Percentiles rank a stretch among this genome's conserved stretches.
These are phyloP conservation scores for Macrophomina phaseolina DNA, from an alignment of 2,329 filamentous ascomycete species.

Conservation along the genomic window DNA sequence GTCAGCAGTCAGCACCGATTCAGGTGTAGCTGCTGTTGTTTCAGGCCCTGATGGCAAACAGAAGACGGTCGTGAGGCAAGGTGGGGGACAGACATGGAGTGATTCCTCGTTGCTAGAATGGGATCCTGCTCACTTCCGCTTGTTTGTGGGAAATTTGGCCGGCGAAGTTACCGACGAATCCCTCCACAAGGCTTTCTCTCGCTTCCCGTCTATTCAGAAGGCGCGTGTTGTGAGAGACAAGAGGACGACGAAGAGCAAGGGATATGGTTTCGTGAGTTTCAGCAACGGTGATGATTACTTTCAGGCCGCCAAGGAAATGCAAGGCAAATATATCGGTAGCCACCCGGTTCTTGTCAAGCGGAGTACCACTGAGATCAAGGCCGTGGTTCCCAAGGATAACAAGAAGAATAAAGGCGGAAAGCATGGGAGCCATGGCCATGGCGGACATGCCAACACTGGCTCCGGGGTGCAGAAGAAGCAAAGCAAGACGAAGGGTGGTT, in stretches of 20 bases:
- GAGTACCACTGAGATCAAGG: conserved; percentile 89
- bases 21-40: conserved; percentile 49
- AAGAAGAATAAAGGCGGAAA: conserved; percentile 55
- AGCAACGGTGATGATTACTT: conserved; percentile 96
- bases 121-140: conserved; percentile 91
- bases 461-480: conserved; percentile 46
- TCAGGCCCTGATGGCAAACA: conserved; percentile 61
- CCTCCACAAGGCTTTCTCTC: conserved; percentile 88
- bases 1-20: conserved; percentile 54
- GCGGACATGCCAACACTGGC: conserved; percentile 44
- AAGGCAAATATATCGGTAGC: conserved; percentile 98
- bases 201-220: conserved; percentile 88
- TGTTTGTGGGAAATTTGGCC: conserved; percentile 96
- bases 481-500: conserved; percentile 47
- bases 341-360: conserved; percentile 88
- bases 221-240: conserved; percentile 94
- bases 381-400: conserved; percentile 63
- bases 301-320: conserved; percentile 95
- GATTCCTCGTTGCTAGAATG: conserved; percentile 90
- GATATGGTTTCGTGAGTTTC: conserved; percentile 96
- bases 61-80: conserved; percentile 86
- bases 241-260: conserved; percentile 93
- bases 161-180: conserved; percentile 98
- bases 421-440: conserved; percentile 30
- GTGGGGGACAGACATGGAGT: conserved; percentile 91